Conservation (phyloP, 768 basidiomycete genomes). For the Suillus plorans region DNA sequence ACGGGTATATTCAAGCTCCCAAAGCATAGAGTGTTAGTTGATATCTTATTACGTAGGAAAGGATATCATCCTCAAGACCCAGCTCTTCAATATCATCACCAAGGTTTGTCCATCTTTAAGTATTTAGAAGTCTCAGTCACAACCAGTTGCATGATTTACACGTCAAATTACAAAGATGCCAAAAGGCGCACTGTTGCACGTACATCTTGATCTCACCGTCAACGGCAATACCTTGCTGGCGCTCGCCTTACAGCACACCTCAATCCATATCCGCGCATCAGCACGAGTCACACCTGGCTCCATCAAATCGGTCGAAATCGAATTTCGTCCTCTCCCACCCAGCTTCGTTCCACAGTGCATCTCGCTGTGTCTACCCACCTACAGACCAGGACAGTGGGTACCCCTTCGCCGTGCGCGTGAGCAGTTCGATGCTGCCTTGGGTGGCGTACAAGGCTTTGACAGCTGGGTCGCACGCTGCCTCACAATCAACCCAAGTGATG, state of each 20-base stretch:
- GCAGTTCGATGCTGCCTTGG: constrained; percentile 49
- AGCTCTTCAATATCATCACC: constrained; percentile 58
- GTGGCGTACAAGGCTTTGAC: constrained; percentile 68
- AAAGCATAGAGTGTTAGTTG: not conserved
- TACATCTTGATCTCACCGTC: constrained; percentile 74
- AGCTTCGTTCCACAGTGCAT: constrained; percentile 18
- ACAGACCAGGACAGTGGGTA: constrained; percentile 53
- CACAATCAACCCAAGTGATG: constrained; percentile 69
- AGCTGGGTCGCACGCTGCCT: constrained; percentile 58
- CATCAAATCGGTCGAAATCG: constrained; percentile 45
- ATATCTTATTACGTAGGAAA: constrained; percentile 38
- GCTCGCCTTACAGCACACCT: constrained; percentile 54
- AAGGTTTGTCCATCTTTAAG: constrained; percentile 39
- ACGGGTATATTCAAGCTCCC: constrained; percentile 45
- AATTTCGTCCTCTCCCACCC: constrained; percentile 50
- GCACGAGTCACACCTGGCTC: constrained; percentile 40
- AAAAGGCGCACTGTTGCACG: constrained; percentile 75
- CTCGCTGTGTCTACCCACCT: constrained; percentile 37
- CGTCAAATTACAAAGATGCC: constrained; percentile 55
- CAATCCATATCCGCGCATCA: constrained; percentile 57
- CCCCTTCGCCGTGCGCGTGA: constrained; percentile 52
- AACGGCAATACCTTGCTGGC: constrained; percentile 50
- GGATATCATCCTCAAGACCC: constrained; percentile 57
- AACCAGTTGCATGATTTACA: not conserved
- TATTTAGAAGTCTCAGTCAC: not conserved